Conservation (phyloP, 1,284 basidiomycete species). For the Caloboletus inedulis region DNA sequence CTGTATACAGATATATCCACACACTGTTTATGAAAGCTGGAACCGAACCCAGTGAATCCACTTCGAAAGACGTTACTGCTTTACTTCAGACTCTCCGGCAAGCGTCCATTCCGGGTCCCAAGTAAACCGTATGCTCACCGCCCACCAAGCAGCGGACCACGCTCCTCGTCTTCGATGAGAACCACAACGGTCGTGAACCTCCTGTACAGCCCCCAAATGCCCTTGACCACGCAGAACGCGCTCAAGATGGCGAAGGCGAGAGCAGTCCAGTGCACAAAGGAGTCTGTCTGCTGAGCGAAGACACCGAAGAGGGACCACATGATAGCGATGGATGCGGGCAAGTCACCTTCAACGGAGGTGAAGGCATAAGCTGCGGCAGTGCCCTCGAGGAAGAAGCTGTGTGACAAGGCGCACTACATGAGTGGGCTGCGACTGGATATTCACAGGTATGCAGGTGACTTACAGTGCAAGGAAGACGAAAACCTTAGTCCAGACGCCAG, state of each 20-base stretch:
- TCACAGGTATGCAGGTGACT: slow-evolving; percentile 22
- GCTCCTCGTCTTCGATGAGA: slow-evolving; percentile 79
- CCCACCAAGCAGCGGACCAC: slow-evolving; percentile 68
- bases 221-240: slow-evolving; percentile 80
- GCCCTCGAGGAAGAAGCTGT: slow-evolving; percentile 87
- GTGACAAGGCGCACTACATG: slow-evolving; percentile 1
- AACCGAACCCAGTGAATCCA: not conserved
- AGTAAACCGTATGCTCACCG: slow-evolving; percentile 14
- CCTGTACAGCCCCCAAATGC: slow-evolving; percentile 50
- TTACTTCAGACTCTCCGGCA: not conserved
- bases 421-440: slow-evolving; percentile 7
- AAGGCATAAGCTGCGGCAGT: slow-evolving; percentile 91
- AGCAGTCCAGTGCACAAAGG: slow-evolving; percentile 87
- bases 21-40: slow-evolving; percentile 3
- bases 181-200: slow-evolving; percentile 44
- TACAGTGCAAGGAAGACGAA: slow-evolving; percentile 88
- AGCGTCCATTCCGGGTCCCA: not conserved
- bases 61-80: not conserved
- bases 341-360: slow-evolving; percentile 84
- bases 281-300: slow-evolving; percentile 62
- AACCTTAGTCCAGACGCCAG: slow-evolving; percentile 89
- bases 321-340: slow-evolving; percentile 85
- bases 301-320: slow-evolving; percentile 83
- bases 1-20: slow-evolving; percentile 7
- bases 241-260: slow-evolving; percentile 85